Conservation (phyloP, 768 basidiomycete species). For the Chiua virens region DNA sequence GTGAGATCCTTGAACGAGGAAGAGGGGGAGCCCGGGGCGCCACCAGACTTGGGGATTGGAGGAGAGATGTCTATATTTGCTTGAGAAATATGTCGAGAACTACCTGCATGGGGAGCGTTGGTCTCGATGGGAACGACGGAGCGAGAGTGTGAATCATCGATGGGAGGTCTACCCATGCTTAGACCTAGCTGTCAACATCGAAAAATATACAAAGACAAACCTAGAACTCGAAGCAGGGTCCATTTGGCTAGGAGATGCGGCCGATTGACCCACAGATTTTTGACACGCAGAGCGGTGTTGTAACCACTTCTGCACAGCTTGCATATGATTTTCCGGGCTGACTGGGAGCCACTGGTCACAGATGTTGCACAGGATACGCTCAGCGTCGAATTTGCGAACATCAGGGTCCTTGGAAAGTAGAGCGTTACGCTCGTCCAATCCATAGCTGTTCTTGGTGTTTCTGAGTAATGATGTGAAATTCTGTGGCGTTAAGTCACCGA, state of each 20-base stretch:
- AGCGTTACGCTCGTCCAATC: slow-evolving; percentile 59
- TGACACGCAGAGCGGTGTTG: slow-evolving; percentile 60
- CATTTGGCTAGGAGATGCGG: slow-evolving; percentile 7
- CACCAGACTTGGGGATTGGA: slow-evolving; percentile 12
- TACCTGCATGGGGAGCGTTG: slow-evolving; percentile 20
- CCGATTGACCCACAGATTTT: slow-evolving; percentile 25
- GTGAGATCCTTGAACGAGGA: slow-evolving; percentile 57
- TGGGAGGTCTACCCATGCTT: slow-evolving; percentile 4
- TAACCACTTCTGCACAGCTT: slow-evolving; percentile 65
- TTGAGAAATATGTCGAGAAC: slow-evolving; percentile 19
- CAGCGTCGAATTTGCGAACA: slow-evolving; percentile 73
- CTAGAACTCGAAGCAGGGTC: slow-evolving; percentile 26
- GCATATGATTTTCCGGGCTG: slow-evolving; percentile 56
- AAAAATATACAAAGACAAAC: slow-evolving; percentile 13
- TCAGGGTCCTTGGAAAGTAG: slow-evolving; percentile 64
- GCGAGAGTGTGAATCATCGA: slow-evolving; percentile 31
- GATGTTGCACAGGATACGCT: slow-evolving; percentile 65
- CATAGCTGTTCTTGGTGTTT: slow-evolving; percentile 52
- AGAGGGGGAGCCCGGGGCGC: slow-evolving; percentile 29
- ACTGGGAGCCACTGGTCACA: slow-evolving; percentile 71
- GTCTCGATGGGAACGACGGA: slow-evolving; percentile 27
- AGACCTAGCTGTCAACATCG: background rate
- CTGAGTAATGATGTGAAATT: slow-evolving; percentile 13
- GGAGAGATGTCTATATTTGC: slow-evolving; percentile 6
- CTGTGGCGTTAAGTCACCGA: slow-evolving; percentile 3